Evolutionary conservation across 768 basidiomycete species (phyloP), one percentile per base, ranked within the genome.

Genomic region (Mycena rebaudengoi): DNA sequence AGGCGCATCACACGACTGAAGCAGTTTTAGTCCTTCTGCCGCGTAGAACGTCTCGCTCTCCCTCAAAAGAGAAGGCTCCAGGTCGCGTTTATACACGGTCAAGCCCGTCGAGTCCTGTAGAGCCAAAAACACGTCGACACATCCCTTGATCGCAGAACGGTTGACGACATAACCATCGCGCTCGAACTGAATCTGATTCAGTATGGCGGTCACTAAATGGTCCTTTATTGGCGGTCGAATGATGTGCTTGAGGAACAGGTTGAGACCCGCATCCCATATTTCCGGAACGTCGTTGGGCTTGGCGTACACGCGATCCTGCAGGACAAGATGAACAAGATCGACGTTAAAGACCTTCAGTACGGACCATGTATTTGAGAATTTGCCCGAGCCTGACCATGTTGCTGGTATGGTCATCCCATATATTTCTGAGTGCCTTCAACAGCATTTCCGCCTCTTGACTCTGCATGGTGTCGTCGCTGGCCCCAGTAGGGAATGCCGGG

Each of bases 301-400:
- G 1, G 92, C 90, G 71, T 97, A 92, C 13, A 94, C 91, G 44
- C 95, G 93, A 80, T 99, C 98, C 98, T 99, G 72, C 25, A 21
- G 21, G 59, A 44, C 25, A 10, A 70, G 69, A 51, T 64, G 49
- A 56, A n/a, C 52, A 57, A 50, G 33, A 32, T 39, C n/a, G 23
- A 53, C 30, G 41, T 3, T 28, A 62, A 30, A 48, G 33, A 40
- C 20, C 18, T 33, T 50, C 35, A 20, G 7, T 37, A 77, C 86
- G 58, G 70, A 98, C 98, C 96, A 99, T 98, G 73, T 99, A 99
- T 73, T 93, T 95, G 67, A 99, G 81, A 40, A 99, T 87, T 75
- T 96, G 95, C 12, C 90, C 87, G 62, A 99, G 75, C 74, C 96
- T 94, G 26, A 85, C 80, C 93, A 98, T 94, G 74, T 90, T 94